Base-by-base conservation (phyloP, 257 asterid species). In the Hygrophila difformis region DNA sequence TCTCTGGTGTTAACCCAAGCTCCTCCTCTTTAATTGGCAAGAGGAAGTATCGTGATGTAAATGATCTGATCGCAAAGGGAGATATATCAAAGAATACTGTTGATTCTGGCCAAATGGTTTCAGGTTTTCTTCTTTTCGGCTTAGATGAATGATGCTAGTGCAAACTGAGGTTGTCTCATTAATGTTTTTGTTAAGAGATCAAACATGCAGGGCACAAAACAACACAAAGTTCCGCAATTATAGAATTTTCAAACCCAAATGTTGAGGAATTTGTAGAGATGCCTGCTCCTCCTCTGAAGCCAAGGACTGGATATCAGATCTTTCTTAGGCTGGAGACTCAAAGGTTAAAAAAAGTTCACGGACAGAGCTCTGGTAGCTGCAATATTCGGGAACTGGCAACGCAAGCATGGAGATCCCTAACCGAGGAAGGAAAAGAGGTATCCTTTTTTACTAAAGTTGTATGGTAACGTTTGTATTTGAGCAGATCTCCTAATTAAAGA, bases 241-340 rank as follows among this genome's bases (percentile, higher is more conserved):
- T 35, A 56, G 33, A n/a, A 20, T 12, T 50, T 1, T 11, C 57
- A 33, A 49, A 48, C 19, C 23, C 63, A 5, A 39, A 48, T 3
- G 37, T 31, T 34, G 55, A 53, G 35, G 67, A 72, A 49, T 14
- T 38, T n/a, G 21, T 3, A n/a, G 58, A 45, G 53, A 72, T 56
- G 20, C 55, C 44, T 8, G 29, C 16, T 45, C 64, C 62, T 39
- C 95, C 93, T 22, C 12, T 29, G 63, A 73, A 69, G 54, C 62
- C 80, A 20, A 69, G 87, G 66, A 66, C 69, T 20, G 75, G 77
- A 18, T 78, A 81, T 63, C 93, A 70, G 31, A 54, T 84, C 53
- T 81, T 75, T 51, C 57, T 78, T 15, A 69, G 60, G 44, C 39
- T 67, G 64, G 95, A 81, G 64, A 68, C 78, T 40, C 55, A 71